Percentiles rank a stretch among this genome's conserved stretches.
Evolutionary conservation across 495 filamentous ascomycete genomes (phyloP).

Genomic region (Saxophila tyrrhenica): DNA sequence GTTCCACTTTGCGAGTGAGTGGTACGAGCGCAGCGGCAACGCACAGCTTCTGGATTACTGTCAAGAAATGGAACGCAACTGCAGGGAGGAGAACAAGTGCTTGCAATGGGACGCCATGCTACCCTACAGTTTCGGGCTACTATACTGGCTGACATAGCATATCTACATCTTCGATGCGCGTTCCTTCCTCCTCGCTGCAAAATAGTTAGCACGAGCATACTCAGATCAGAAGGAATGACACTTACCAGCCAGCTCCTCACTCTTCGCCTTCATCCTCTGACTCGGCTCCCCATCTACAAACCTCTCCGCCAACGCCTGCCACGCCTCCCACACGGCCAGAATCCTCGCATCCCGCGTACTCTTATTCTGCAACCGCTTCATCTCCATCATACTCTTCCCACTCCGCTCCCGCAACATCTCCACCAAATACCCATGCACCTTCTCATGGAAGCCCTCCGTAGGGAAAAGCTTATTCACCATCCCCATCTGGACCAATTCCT

Average conservation of each 20-base stretch:
- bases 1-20: neutral
- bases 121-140: neutral
- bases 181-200: neutral
- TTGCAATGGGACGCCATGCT: neutral
- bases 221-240: neutral
- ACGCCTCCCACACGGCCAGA: slow-evolving; percentile 21
- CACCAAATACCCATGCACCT: slow-evolving; percentile 22
- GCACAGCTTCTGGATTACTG: neutral
- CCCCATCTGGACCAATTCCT: slow-evolving; percentile 18
- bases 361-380: slow-evolving; percentile 30
- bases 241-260: slow-evolving; percentile 12
- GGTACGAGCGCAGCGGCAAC: neutral
- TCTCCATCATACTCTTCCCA: slow-evolving; percentile 32
- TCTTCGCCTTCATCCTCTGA: slow-evolving; percentile 27
- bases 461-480: slow-evolving; percentile 25
- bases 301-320: slow-evolving; percentile 28
- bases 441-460: slow-evolving; percentile 17
- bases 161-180: neutral
- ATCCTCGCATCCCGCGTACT: slow-evolving; percentile 21
- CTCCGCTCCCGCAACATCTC: slow-evolving; percentile 24
- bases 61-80: neutral
- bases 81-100: neutral
- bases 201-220: neutral
- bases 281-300: slow-evolving; percentile 28
- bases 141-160: neutral